phyloP scores from a whole-genome alignment of 192 early-diverging fungal species.

The Entomortierella chlamydospora region DNA sequence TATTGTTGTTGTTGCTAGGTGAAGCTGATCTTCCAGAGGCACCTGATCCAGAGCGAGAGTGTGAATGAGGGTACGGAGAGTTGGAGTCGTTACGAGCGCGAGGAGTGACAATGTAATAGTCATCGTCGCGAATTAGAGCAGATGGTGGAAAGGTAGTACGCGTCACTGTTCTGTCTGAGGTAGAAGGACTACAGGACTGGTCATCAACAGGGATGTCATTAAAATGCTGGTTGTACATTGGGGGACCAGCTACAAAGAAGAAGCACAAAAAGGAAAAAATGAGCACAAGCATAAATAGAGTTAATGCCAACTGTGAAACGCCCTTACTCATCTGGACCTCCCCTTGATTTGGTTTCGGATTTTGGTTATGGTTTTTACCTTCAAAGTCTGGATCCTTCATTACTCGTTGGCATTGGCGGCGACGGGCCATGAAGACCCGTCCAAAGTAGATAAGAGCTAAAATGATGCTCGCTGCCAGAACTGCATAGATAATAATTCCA shows the following conservation, averaged over 20 bases:
- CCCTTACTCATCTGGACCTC: no score
- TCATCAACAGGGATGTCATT: conserved; percentile 5
- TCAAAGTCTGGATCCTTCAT: conserved; percentile 32
- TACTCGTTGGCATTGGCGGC: conserved; percentile 3
- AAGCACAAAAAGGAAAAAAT: neutral
- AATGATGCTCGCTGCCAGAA: conserved; percentile 7
- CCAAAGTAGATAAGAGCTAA: conserved; percentile 28
- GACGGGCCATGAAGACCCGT: conserved; percentile 3
- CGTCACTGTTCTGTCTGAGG: neutral
- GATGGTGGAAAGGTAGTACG: conserved; percentile 3
- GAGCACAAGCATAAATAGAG: neutral
- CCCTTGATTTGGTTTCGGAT: neutral
- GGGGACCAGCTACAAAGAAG: conserved; percentile 5
- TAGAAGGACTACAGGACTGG: neutral
- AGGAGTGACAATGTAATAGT: conserved; percentile 35
- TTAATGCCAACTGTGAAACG: no score
- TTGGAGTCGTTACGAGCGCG: neutral
- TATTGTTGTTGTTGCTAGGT: neutral
- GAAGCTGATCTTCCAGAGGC: neutral
- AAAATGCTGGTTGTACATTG: conserved; percentile 19
- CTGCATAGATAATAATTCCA: conserved; percentile 26
- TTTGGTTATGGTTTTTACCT: conserved; percentile 8
- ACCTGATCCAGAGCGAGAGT: conserved; percentile 4
- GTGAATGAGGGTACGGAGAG: neutral
- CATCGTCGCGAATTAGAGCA: conserved; percentile 24